Base-by-base conservation (phyloP, 192 early-diverging fungal genomes). In the Spinellus fusiger region DNA sequence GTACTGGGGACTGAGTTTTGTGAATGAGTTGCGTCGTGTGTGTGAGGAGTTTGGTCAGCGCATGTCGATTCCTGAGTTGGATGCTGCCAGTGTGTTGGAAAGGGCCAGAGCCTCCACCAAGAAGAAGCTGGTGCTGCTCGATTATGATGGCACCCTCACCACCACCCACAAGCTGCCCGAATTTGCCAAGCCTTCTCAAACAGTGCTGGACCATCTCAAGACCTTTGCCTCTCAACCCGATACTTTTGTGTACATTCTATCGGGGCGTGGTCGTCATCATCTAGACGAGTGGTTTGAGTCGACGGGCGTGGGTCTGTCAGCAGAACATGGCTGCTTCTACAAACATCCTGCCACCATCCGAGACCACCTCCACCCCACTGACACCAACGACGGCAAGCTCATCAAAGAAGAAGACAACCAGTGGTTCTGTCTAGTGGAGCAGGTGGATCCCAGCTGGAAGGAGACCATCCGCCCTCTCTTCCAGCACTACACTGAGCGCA, bases 241-340 rank as follows among this genome's bases (percentile, higher is more conserved):
- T 72, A 90, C 91, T 0, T 92, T 84, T 67, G 91, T 99, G 13
- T 99, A 99, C 55, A 93, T 99, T 32, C 78, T 98, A 6, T 95
- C 93, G 31, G 98, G 98, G 5, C 91, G 98, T 31, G 86, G 86
- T 10, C 82, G 98, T 18, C 77, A 81, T 13, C 89, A 94, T 67
- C 80, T 99, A 66, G 96, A 94, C 61, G 55, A 73, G 20, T 99
- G 98, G 98, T 98, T 98, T 70, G 77, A 74, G 18, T 86, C 81
- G 26, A 80, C 89, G 31, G 88, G 84, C 56, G 85, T 99, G 6
- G 98, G 98, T 26, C 80, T 99, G 22, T 90, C 87, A 12, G 92
- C 98, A 23, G 98, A 99, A 77, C 98, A 99, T 68, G 98, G 98
- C 8, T 92, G 94, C 67, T 99, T 98, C 77, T 96, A 91, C 78